Conservation (phyloP, 116 monocot species). For the Zostera marina region DNA sequence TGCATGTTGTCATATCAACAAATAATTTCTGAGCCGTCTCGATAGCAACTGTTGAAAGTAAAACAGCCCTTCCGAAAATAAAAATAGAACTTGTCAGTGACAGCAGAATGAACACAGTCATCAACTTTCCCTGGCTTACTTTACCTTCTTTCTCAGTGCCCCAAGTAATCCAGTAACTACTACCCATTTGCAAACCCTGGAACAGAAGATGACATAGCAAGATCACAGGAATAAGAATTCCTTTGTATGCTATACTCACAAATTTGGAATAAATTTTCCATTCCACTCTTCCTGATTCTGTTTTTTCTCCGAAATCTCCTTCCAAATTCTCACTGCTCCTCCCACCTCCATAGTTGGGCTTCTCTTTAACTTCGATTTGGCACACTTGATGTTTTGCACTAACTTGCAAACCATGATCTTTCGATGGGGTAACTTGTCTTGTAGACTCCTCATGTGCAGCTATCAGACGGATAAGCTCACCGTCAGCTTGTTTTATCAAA, state of each 20-base stretch:
- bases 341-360: conserved; percentile 2
- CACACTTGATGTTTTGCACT: not conserved
- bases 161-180: conserved; percentile 87
- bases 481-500: conserved; percentile 28
- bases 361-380: conserved; percentile 15
- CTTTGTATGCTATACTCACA: conserved; percentile 48
- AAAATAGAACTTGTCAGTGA: conserved; percentile 52
- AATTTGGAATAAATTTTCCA: conserved; percentile 59
- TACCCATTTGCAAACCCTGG: conserved; percentile 62
- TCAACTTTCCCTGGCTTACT: conserved; percentile 32
- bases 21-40: conserved; percentile 71
- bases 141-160: conserved; percentile 32
- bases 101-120: conserved; percentile 35
- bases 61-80: conserved; percentile 51
- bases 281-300: conserved; percentile 61
- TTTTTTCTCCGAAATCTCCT: conserved; percentile 29
- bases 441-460: conserved; percentile 56
- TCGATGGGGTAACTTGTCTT: conserved; percentile 25
- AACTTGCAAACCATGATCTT: conserved; percentile 6
- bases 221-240: conserved; percentile 50
- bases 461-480: conserved; percentile 52
- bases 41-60: conserved; percentile 48
- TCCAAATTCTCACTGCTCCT: conserved; percentile 9
- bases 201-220: conserved; percentile 52
- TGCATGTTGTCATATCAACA: conserved; percentile 30